These are phyloP conservation scores for Musa acuminata DNA, from an alignment of 176 grass and related monocot species.

Conservation along the genomic window DNA sequence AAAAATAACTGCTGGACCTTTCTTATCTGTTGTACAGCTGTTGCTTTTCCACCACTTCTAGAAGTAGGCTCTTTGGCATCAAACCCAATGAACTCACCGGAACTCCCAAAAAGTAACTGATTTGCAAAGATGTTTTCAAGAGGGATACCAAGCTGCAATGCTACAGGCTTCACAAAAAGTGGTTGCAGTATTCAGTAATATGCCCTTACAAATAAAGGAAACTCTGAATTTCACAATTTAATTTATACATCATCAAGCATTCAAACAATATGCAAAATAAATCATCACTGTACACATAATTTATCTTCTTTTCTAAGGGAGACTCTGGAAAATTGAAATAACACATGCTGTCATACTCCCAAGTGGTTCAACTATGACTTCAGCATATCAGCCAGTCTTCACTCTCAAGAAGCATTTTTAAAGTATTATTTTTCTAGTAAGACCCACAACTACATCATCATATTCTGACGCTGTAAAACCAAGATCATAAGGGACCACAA, in stretches of 20 bases:
- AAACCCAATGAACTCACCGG: constrained; percentile 77
- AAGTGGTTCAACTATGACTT: neutral
- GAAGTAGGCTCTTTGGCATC: constrained; percentile 77
- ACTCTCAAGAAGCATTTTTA: no score
- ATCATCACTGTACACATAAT: neutral
- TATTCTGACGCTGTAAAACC: no score
- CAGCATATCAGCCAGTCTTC: neutral
- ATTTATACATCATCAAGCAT: no score
- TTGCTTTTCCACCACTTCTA: constrained; percentile 69
- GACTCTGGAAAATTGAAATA: neutral
- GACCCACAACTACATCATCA: no score
- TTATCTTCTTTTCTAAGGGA: neutral
- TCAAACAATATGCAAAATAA: neutral
- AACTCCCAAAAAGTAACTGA: constrained; percentile 57
- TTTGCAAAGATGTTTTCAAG: constrained; percentile 87
- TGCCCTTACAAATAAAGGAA: no score
- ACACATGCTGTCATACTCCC: neutral
- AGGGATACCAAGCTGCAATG: constrained; percentile 67
- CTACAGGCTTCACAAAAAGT: constrained; percentile 46
- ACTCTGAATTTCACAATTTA: no score
- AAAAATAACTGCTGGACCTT: constrained; percentile 26
- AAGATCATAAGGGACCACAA: no score
- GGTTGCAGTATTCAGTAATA: neutral
- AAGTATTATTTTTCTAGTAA: no score
- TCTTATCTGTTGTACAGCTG: constrained; percentile 83